Percentiles rank a stretch among this genome's conserved stretches.
phyloP scores from a whole-genome alignment of 1,284 basidiomycete genomes.

The Ganoderma multipileum region DNA sequence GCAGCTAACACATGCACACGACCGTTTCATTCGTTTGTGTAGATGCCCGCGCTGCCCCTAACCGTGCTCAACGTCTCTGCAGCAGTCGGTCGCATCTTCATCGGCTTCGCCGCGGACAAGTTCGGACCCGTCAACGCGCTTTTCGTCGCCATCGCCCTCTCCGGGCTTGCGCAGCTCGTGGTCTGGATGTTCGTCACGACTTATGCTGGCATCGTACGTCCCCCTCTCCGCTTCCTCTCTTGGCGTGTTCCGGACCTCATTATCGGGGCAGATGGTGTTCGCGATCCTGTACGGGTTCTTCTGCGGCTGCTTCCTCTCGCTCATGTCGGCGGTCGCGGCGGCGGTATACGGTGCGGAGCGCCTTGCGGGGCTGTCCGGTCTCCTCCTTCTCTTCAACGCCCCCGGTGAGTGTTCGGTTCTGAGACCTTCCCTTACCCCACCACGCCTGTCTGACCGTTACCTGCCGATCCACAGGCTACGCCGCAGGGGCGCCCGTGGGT shows the following conservation, averaged over 20 bases:
- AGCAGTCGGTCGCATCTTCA: slow-evolving; percentile 26
- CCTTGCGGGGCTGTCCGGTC: slow-evolving; percentile 36
- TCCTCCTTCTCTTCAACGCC: slow-evolving; percentile 36
- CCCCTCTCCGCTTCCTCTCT: not conserved
- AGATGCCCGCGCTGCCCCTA: slow-evolving; percentile 28
- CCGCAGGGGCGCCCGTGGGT: slow-evolving; percentile 35
- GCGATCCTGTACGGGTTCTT: slow-evolving; percentile 37
- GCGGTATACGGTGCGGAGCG: slow-evolving; percentile 34
- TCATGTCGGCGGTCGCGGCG: slow-evolving; percentile 35
- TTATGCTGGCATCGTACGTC: slow-evolving; percentile 30
- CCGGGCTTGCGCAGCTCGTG: slow-evolving; percentile 30
- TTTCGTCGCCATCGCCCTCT: slow-evolving; percentile 27
- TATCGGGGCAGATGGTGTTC: slow-evolving; percentile 31
- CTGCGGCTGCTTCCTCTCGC: slow-evolving; percentile 37
- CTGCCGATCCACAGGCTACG: slow-evolving; percentile 24
- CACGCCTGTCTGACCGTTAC: not conserved
- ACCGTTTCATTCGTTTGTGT: not conserved
- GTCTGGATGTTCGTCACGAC: slow-evolving; percentile 32
- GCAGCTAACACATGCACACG: not conserved
- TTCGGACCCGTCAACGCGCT: slow-evolving; percentile 32
- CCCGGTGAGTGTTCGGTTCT: slow-evolving; percentile 29
- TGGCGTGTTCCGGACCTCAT: not conserved
- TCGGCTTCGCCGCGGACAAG: slow-evolving; percentile 31
- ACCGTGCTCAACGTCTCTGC: slow-evolving; percentile 32
- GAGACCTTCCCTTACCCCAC: not conserved